phyloP scores from a whole-genome alignment of 495 filamentous ascomycete species.

The Geopyxis carbonaria region DNA sequence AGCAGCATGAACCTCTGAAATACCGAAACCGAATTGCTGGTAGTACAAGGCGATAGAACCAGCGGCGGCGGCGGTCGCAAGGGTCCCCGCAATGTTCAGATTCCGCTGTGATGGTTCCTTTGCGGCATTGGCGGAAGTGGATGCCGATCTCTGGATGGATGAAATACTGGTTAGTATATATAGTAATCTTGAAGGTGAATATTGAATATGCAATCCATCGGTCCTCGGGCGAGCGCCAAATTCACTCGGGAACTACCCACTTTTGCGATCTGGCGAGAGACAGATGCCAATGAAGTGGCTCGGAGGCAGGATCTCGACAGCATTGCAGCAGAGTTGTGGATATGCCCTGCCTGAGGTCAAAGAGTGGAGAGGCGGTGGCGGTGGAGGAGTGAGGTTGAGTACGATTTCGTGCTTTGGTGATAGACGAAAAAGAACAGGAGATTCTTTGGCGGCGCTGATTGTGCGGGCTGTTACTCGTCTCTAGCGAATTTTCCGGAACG shows the following conservation, averaged over 20 bases:
- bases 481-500: no score
- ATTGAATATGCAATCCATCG: conserved; percentile 13
- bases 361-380: conserved; percentile 6
- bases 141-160: conserved; percentile 43
- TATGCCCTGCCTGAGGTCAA: conserved; percentile 6
- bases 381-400: neutral
- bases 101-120: conserved; percentile 40
- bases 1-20: conserved; percentile 62
- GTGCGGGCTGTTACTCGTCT: no score
- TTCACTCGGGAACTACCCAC: conserved; percentile 8
- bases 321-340: conserved; percentile 38
- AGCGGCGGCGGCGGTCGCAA: conserved; percentile 66
- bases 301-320: conserved; percentile 72
- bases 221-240: conserved; percentile 10
- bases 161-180: conserved; percentile 8
- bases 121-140: conserved; percentile 40
- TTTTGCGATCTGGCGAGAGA: conserved; percentile 26
- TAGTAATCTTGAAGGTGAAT: conserved; percentile 16
- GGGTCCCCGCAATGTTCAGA: conserved; percentile 63
- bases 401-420: conserved; percentile 3
- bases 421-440: conserved; percentile 6
- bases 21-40: conserved; percentile 59
- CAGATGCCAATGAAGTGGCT: conserved; percentile 58
- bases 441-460: conserved; percentile 7
- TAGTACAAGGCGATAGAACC: conserved; percentile 90